Conservation (phyloP, 2,329 filamentous ascomycete species). For the Colletotrichum zoysiae region DNA sequence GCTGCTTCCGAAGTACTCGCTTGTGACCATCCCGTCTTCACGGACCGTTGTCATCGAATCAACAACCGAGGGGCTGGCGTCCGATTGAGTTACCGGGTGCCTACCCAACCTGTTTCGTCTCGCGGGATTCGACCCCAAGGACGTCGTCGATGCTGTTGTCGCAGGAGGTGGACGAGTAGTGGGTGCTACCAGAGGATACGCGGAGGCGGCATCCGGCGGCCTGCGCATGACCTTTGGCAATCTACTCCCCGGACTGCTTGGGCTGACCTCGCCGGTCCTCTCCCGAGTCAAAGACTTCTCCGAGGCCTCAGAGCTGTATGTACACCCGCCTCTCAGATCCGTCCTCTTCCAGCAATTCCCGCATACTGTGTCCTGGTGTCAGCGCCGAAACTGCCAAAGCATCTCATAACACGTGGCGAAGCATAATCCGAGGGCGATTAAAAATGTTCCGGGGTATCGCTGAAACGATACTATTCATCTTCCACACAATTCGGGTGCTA, state of each 20-base stretch:
- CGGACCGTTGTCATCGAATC: conserved; percentile 61
- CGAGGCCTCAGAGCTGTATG: conserved; percentile 44
- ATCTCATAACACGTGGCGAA: neutral
- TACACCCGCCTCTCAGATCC: conserved; percentile 47
- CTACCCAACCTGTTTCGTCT: conserved; percentile 19
- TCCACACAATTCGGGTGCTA: neutral
- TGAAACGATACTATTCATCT: neutral
- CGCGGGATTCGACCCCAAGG: conserved; percentile 19
- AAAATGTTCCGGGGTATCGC: neutral
- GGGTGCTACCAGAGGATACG: conserved; percentile 15
- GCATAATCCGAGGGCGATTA: no score
- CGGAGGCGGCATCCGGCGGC: conserved; percentile 19
- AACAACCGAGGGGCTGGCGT: conserved; percentile 51
- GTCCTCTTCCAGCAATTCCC: conserved; percentile 50
- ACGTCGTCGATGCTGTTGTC: conserved; percentile 23
- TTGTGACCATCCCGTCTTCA: conserved; percentile 55
- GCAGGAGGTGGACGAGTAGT: neutral
- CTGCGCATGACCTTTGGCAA: conserved; percentile 10
- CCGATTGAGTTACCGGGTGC: conserved; percentile 31
- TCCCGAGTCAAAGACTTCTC: conserved; percentile 18
- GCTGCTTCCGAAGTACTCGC: conserved; percentile 61
- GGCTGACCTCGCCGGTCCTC: conserved; percentile 8
- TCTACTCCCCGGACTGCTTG: neutral
- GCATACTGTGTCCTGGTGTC: conserved; percentile 45
- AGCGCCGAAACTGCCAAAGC: neutral